Evolutionary conservation across 192 early-diverging fungal genomes (phyloP), one percentile per base, ranked within the genome.

Genomic region (Dissophora ornata): DNA sequence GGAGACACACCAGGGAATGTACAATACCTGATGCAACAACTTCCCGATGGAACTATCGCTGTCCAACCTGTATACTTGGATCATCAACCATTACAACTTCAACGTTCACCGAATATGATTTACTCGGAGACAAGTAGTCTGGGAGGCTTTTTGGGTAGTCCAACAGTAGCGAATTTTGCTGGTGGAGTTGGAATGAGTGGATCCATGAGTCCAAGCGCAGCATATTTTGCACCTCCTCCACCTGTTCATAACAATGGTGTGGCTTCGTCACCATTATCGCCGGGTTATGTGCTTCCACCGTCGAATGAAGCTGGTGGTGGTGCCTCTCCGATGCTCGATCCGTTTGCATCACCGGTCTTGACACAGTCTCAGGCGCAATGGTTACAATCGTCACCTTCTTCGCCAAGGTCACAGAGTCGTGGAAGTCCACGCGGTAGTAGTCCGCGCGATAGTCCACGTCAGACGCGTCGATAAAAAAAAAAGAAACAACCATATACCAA

Each of bases 1-100:
- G 21, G 28, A 6, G 40, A 30, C 36, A 24, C 38, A 22, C 22
- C 57, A 4, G 45, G 57, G 9, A 54, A 46, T 4, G 57, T 67
- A 13, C 73, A 77, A 40, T 77, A 77, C 24, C 44, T 77, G 45
- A 77, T 77, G 73, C 73, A 77, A 22, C 73, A 77, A 11, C 47
- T 77, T 7, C 73, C 73, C 0, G 73, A 77, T 53, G 73, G 73
- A 0, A 77, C 58, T 5, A 77, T 77, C 36, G 73, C 73, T 33
- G 73, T 77, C 21, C 73, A 77, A 34, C 73, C 73, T 1, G 65
- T 77, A 4, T 77, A 77, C 29, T 53, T 77, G 32, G 57, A 62
- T 46, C 73, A 77, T 40, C 63, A 54, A 53, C 29, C 64, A 10
- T 22, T 62, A 2, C 26, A n/a, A 7, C 45, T 71, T 7, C 60